phyloP scores from a whole-genome alignment of 441 rosid species.

The Capsella rubella region DNA sequence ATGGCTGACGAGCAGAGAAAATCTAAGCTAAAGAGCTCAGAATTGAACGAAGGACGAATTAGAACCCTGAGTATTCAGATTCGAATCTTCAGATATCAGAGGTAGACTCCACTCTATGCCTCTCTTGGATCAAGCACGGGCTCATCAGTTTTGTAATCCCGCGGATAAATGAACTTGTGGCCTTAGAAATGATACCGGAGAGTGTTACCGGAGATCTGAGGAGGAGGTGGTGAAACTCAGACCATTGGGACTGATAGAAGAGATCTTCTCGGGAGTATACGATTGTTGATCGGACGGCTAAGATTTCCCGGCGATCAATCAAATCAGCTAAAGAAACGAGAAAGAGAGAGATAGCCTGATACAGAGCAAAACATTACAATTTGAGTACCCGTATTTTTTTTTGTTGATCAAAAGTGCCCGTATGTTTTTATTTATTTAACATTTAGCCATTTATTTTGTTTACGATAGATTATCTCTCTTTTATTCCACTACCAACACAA shows the following conservation, averaged over 20 bases:
- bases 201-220: constrained; percentile 36
- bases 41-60: constrained; percentile 14
- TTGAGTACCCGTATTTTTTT: neutral
- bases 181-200: constrained; percentile 35
- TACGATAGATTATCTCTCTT: neutral
- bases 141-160: constrained; percentile 23
- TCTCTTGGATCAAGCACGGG: constrained; percentile 15
- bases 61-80: constrained; percentile 34
- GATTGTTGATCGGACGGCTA: constrained; percentile 44
- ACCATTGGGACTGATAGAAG: constrained; percentile 31
- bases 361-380: neutral
- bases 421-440: neutral
- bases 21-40: constrained; percentile 29
- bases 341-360: constrained; percentile 16
- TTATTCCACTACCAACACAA: no score
- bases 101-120: constrained; percentile 7
- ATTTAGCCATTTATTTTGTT: neutral
- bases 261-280: constrained; percentile 32
- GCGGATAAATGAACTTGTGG: constrained; percentile 12
- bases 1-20: constrained; percentile 45
- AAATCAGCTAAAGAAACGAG: constrained; percentile 38
- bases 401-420: no score
- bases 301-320: constrained; percentile 50
- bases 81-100: constrained; percentile 38
- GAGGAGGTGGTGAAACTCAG: constrained; percentile 16